These are phyloP conservation scores for Albophoma yamanashiensis DNA, from an alignment of 2,329 filamentous ascomycete genomes.

Conservation along the genomic window DNA sequence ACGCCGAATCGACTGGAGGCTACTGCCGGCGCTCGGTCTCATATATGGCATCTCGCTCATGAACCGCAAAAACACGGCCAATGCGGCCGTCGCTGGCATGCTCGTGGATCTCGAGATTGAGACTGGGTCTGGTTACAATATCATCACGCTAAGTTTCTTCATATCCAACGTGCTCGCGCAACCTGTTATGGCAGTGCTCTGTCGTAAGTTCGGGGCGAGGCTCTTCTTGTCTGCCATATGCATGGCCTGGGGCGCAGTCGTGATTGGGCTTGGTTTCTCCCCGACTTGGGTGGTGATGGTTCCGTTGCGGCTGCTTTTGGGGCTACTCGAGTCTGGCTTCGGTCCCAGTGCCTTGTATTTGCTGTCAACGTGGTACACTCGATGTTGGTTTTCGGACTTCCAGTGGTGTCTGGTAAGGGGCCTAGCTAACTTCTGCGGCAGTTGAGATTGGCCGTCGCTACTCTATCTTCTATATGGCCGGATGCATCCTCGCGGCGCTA, in stretches of 20 bases:
- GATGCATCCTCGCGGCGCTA: no score
- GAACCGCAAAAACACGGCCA: slow-evolving; percentile 7
- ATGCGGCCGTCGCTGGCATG: slow-evolving; percentile 9
- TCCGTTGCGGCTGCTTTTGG: no score
- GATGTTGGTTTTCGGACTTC: no score
- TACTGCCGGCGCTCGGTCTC: no score
- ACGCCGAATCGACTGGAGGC: no score
- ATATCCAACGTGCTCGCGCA: slow-evolving; percentile 11
- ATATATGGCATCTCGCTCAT: slow-evolving; percentile 10
- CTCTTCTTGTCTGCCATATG: slow-evolving; percentile 10
- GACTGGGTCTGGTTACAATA: slow-evolving; percentile 5
- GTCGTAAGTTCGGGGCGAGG: slow-evolving; percentile 10
- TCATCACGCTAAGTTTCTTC: slow-evolving; percentile 12
- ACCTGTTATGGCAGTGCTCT: slow-evolving; percentile 9
- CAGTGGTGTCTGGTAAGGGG: no score
- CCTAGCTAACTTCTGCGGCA: no score
- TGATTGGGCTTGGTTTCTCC: slow-evolving; percentile 9
- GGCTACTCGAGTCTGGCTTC: slow-evolving; percentile 4
- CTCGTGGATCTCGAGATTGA: slow-evolving; percentile 3
- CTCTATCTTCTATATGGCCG: no score
- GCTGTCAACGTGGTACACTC: no score
- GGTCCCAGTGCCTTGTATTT: background rate
- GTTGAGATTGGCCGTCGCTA: no score
- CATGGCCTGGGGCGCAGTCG: slow-evolving; percentile 9
- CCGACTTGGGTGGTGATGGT: slow-evolving; percentile 1